Evolutionary conservation across 1,284 basidiomycete species (phyloP).

Genomic region (Moesziomyces globuligerus): DNA sequence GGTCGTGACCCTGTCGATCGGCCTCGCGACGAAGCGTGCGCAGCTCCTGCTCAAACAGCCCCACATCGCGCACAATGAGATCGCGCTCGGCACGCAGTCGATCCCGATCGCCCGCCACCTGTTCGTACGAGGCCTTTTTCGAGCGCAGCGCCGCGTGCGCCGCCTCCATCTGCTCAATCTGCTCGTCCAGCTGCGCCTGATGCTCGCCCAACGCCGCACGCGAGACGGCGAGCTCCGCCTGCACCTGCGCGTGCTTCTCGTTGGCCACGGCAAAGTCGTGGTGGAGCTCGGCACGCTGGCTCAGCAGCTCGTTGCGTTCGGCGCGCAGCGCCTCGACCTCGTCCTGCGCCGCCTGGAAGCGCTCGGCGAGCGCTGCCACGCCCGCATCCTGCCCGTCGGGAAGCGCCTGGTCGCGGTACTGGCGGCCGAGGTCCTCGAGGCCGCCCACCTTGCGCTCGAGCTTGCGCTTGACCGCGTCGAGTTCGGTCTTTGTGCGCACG

Average conservation of each 20-base stretch:
- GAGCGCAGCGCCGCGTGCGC: constrained; percentile 39
- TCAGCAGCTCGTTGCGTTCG: constrained; percentile 43
- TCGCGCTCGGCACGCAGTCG: constrained; percentile 41
- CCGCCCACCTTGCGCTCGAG: constrained; percentile 46
- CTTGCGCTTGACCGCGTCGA: constrained; percentile 37
- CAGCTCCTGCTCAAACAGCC: constrained; percentile 50
- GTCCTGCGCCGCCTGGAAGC: constrained; percentile 33
- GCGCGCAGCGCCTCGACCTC: constrained; percentile 43
- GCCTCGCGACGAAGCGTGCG: constrained; percentile 39
- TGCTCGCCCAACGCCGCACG: constrained; percentile 43
- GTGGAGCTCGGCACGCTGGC: constrained; percentile 43
- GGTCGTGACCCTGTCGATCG: constrained; percentile 47
- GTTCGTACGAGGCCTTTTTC: constrained; percentile 36
- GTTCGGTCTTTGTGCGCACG: constrained; percentile 33
- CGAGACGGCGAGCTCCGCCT: constrained; percentile 35
- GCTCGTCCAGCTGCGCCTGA: constrained; percentile 54
- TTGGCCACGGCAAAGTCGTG: constrained; percentile 32
- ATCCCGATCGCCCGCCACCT: constrained; percentile 46
- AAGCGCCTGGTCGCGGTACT: constrained; percentile 24
- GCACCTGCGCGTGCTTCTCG: constrained; percentile 39
- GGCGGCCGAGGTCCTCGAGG: constrained; percentile 28
- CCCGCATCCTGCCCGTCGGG: constrained; percentile 23
- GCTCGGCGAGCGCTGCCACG: constrained; percentile 36
- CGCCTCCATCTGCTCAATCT: constrained; percentile 50
- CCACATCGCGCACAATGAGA: constrained; percentile 50